Percentiles rank a stretch among this genome's conserved stretches.
phyloP scores from a whole-genome alignment of 2,329 filamentous ascomycete species.

The Ceratocystiopsis sp. region DNA sequence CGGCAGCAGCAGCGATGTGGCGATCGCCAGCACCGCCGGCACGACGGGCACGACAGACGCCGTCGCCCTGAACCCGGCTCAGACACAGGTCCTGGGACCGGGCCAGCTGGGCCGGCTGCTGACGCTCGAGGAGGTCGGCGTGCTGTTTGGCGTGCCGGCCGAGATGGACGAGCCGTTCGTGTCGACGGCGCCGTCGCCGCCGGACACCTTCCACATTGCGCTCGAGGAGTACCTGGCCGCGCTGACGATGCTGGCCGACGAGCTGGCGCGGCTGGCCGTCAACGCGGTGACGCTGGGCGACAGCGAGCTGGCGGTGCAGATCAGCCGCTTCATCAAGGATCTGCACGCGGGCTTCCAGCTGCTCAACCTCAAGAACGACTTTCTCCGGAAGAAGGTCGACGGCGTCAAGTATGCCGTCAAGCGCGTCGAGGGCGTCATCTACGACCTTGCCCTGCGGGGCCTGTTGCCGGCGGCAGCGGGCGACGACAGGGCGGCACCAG shows the following conservation, averaged over 20 bases:
- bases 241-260: slow-evolving; percentile 73
- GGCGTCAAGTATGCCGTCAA: slow-evolving; percentile 96
- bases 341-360: slow-evolving; percentile 92
- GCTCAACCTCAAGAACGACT: slow-evolving; percentile 93
- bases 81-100: slow-evolving; percentile 19
- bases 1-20: slow-evolving; percentile 42
- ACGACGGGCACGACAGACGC: no score
- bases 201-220: slow-evolving; percentile 83
- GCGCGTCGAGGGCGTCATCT: slow-evolving; percentile 95
- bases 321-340: slow-evolving; percentile 87
- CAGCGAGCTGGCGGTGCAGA: slow-evolving; percentile 68
- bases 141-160: slow-evolving; percentile 64
- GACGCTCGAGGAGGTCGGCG: slow-evolving; percentile 75
- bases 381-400: slow-evolving; percentile 71
- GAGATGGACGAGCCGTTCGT: slow-evolving; percentile 48
- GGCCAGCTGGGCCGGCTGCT: slow-evolving; percentile 49
- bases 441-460: slow-evolving; percentile 79
- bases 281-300: slow-evolving; percentile 91
- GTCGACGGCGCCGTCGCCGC: slow-evolving; percentile 7
- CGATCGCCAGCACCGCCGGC: not conserved
- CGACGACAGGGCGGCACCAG: not conserved
- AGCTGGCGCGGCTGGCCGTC: slow-evolving; percentile 77
- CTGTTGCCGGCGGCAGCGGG: slow-evolving; percentile 38
- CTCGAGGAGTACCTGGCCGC: slow-evolving; percentile 94
- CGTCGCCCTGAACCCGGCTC: no score